Evolutionary conservation across 805 yeast species (phyloP).

Genomic region (Blastobotrys mokoenaii): DNA sequence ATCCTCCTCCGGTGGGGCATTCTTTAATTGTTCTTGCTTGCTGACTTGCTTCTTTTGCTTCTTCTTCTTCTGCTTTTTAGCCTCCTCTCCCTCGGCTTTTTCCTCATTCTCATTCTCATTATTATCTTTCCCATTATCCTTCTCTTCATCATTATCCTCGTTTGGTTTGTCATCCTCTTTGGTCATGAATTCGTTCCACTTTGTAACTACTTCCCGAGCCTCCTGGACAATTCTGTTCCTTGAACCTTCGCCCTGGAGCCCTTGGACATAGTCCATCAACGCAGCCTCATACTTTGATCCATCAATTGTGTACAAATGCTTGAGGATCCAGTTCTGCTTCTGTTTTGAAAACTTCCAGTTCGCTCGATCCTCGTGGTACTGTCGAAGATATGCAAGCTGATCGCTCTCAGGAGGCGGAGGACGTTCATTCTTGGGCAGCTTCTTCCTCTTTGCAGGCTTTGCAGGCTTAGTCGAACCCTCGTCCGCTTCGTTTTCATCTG

Average conservation of each 20-base stretch:
- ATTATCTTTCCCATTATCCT: conserved; percentile 20
- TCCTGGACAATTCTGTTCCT: conserved; percentile 46
- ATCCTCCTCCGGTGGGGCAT: conserved; percentile 16
- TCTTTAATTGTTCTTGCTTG: conserved; percentile 20
- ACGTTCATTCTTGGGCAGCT: conserved; percentile 60
- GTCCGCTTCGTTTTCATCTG: conserved; percentile 1
- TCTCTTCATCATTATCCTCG: conserved; percentile 5
- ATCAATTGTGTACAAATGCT: conserved; percentile 42
- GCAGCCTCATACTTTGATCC: conserved; percentile 46
- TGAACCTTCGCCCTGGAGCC: conserved; percentile 59
- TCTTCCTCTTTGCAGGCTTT: conserved; percentile 62
- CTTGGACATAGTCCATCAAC: conserved; percentile 44
- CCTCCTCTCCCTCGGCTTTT: conserved; percentile 8
- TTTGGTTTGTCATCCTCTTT: conserved; percentile 10
- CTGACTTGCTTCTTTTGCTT: conserved; percentile 29
- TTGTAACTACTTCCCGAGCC: conserved; percentile 37
- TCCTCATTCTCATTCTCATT: conserved; percentile 14
- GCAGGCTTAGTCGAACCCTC: conserved; percentile 23
- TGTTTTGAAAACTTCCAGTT: conserved; percentile 82
- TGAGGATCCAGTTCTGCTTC: conserved; percentile 78
- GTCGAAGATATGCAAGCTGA: conserved; percentile 57
- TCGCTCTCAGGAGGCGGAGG: conserved; percentile 69
- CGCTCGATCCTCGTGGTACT: conserved; percentile 44
- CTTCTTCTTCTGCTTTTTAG: conserved; percentile 10
- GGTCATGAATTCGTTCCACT: conserved; percentile 46